Evolutionary conservation across 2,329 filamentous ascomycete species (phyloP), one percentile per base, ranked within the genome.

Genomic region (Penicillium glabrum): DNA sequence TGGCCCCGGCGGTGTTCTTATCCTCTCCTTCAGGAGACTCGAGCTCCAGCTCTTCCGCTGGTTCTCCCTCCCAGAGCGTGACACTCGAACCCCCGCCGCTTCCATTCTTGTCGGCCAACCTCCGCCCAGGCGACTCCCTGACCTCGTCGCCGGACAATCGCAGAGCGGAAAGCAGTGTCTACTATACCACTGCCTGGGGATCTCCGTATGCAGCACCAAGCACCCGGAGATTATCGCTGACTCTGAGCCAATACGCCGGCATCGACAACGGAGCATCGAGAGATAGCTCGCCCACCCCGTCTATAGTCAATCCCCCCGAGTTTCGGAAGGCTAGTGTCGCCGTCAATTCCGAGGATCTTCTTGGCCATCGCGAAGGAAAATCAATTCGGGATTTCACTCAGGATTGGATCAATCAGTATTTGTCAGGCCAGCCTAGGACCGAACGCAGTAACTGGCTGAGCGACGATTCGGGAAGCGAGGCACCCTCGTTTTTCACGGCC

Each of bases 381-480:
- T 72, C 75, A 1, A 75, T 76, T 56, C 71, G 72, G 61, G 86
- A 88, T 57, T 82, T 93, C 53, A 91, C 89, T 0, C 89, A 93
- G 73, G 89, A 92, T 78, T 93, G 90, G 90, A 91, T 95, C 63
- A 88, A 89, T 59, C 89, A 90, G 60, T 91, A 93, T 69, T 87
- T 90, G n/a, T 83, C 87, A n/a, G 83, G 84, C 61, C 85, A 88
- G 63, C 82, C 82, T 62, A 83, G 86, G 64, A 84, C 83, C 31
- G 90, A 95, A 71, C 85, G 86, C 63, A 86, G 85, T 59, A 88
- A 91, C 74, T 96, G 91, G 91, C 82, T 92, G 64, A 96, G 90
- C 72, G 91, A 96, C 82, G 84, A 87, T 60, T 83, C 84, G 24
- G 84, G 85, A 69, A 91, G 88, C 72, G 89, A 91, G 80, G 84